phyloP scores from a whole-genome alignment of 2,329 filamentous ascomycete species.

The Cladosporium oxysporum region DNA sequence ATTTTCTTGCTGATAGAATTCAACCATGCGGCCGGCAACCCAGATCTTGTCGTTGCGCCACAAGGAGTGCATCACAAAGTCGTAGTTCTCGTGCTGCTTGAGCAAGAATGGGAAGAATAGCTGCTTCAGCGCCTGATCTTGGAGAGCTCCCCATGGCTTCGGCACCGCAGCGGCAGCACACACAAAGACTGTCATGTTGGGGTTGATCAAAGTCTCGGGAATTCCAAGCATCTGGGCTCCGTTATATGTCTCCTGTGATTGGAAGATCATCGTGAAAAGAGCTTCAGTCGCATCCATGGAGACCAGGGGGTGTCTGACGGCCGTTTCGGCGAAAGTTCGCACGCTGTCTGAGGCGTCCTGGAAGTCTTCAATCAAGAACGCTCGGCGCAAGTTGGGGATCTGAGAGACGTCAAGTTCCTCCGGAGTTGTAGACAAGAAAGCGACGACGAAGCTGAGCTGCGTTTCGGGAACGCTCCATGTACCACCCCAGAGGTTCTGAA shows the following conservation, averaged over 20 bases:
- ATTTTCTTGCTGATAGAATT: constrained; percentile 70
- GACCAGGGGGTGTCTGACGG: constrained; percentile 81
- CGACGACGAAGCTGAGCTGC: constrained; percentile 89
- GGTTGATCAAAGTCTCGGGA: constrained; percentile 63
- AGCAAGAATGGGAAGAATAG: constrained; percentile 82
- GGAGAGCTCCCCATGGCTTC: constrained; percentile 74
- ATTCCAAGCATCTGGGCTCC: constrained; percentile 58
- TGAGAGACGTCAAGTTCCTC: constrained; percentile 80
- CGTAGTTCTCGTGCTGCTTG: constrained; percentile 74
- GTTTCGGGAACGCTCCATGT: constrained; percentile 80
- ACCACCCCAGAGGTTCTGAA: constrained; percentile 88
- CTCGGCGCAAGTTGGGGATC: constrained; percentile 77
- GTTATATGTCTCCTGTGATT: constrained; percentile 59
- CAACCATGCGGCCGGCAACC: constrained; percentile 78
- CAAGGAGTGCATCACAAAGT: constrained; percentile 86
- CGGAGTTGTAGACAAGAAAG: constrained; percentile 74
- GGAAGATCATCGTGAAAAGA: constrained; percentile 63
- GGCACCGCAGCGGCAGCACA: constrained; percentile 76
- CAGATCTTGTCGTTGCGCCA: constrained; percentile 90
- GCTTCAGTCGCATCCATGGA: constrained; percentile 79
- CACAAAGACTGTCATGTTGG: constrained; percentile 76
- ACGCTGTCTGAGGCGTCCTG: constrained; percentile 61
- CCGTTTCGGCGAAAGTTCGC: constrained; percentile 62
- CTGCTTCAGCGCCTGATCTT: constrained; percentile 72
- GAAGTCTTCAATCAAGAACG: constrained; percentile 70